phyloP scores from a whole-genome alignment of 2,329 filamentous ascomycete genomes.

The Pseudogymnoascus verrucosus region DNA sequence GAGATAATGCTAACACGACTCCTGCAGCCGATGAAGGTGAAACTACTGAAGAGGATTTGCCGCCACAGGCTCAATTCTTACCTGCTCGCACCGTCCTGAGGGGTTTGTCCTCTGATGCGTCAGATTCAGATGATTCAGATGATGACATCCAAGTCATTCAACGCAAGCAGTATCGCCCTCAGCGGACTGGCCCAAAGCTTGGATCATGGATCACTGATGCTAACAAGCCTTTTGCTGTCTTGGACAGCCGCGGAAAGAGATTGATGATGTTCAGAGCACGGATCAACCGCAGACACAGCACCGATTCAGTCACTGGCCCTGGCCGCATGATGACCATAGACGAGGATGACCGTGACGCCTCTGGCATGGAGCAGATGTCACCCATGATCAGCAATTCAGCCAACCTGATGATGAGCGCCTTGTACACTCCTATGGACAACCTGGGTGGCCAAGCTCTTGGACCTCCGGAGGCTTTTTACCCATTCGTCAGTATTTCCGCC shows the following conservation, averaged over 20 bases:
- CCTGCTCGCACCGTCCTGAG: slow-evolving; percentile 42
- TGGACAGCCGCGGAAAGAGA: slow-evolving; percentile 32
- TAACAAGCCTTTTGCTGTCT: slow-evolving; percentile 33
- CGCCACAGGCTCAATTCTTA: slow-evolving; percentile 38
- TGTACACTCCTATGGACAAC: slow-evolving; percentile 33
- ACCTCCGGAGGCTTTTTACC: slow-evolving; percentile 68
- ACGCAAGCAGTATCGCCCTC: slow-evolving; percentile 17
- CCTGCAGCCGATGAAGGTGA: slow-evolving; percentile 48
- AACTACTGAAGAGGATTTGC: slow-evolving; percentile 51
- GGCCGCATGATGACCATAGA: slow-evolving; percentile 27
- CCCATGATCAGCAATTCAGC: slow-evolving; percentile 60
- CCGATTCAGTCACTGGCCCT: slow-evolving; percentile 23
- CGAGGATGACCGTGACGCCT: slow-evolving; percentile 28
- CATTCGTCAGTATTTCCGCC: slow-evolving; percentile 47
- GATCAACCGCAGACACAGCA: slow-evolving; percentile 28
- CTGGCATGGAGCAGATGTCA: slow-evolving; percentile 17
- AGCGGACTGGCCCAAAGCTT: slow-evolving; percentile 24
- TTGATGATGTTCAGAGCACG: slow-evolving; percentile 35
- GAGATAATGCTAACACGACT: slow-evolving; percentile 34
- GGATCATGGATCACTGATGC: slow-evolving; percentile 27
- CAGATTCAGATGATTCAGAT: slow-evolving; percentile 35
- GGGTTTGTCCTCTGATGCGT: slow-evolving; percentile 32
- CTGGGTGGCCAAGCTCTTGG: slow-evolving; percentile 54
- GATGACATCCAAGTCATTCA: slow-evolving; percentile 27
- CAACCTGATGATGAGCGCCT: slow-evolving; percentile 66